These are phyloP conservation scores for Rhodotorula kratochvilovae DNA, from an alignment of 768 basidiomycete species.

Conservation along the genomic window DNA sequence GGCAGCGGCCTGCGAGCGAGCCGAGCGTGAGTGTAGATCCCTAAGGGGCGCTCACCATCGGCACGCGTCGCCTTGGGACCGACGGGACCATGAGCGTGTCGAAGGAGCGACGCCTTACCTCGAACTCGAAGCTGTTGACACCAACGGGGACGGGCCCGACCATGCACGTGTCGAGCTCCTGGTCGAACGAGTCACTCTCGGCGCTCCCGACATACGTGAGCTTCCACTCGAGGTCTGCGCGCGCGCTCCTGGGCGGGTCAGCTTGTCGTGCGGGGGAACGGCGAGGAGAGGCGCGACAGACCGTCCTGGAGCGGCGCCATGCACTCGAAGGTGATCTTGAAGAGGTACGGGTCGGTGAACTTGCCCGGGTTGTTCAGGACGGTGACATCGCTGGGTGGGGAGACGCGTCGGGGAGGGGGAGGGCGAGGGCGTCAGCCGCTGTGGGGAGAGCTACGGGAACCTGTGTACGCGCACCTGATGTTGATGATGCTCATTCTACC, in stretches of 20 bases:
- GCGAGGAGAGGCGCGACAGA: conserved; percentile 43
- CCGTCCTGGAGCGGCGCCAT: conserved; percentile 86
- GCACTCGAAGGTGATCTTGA: conserved; percentile 95
- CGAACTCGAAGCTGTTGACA: conserved; percentile 95
- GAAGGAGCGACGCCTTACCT: conserved; percentile 45
- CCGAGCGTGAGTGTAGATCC: no score
- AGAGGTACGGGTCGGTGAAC: conserved; percentile 84
- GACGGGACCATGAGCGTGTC: neutral
- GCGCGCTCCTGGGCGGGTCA: neutral
- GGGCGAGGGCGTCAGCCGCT: neutral
- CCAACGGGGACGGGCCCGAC: conserved; percentile 97
- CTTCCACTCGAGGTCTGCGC: conserved; percentile 85
- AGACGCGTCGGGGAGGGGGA: neutral
- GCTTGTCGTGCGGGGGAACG: neutral
- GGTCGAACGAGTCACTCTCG: conserved; percentile 82
- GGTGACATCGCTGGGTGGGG: conserved; percentile 35
- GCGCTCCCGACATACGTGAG: conserved; percentile 95
- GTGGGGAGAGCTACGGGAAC: neutral
- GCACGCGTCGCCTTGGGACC: no score
- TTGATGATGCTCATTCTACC: conserved; percentile 36
- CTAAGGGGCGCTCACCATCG: no score
- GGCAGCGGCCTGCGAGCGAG: conserved; percentile 56
- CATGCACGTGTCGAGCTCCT: conserved; percentile 94
- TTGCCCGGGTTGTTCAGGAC: conserved; percentile 49
- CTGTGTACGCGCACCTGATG: conserved; percentile 20